phyloP scores from a whole-genome alignment of 257 asterid species.

The Perilla frutescens region DNA sequence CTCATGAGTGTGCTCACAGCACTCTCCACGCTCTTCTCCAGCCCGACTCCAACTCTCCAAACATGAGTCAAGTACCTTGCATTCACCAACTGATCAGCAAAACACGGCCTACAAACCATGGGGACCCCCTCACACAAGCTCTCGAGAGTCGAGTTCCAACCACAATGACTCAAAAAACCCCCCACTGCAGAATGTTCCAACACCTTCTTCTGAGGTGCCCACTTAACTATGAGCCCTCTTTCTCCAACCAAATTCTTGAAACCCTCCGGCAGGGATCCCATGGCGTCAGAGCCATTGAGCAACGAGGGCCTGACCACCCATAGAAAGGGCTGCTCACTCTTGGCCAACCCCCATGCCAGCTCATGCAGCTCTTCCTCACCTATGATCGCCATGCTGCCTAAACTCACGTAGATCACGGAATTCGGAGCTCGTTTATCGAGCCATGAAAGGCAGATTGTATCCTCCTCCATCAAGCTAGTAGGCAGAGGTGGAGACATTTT shows the following conservation, averaged over 20 bases:
- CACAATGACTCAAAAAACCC: slow-evolving; percentile 52
- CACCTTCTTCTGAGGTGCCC: slow-evolving; percentile 62
- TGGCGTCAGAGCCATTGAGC: slow-evolving; percentile 30
- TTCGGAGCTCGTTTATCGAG: slow-evolving; percentile 48
- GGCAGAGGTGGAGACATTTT: slow-evolving; percentile 41
- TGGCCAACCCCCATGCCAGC: slow-evolving; percentile 56
- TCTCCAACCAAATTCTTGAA: slow-evolving; percentile 1
- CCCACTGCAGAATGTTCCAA: slow-evolving; percentile 49
- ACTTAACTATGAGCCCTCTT: slow-evolving; percentile 41
- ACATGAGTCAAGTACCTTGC: slow-evolving; percentile 39
- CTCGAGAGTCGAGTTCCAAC: slow-evolving; percentile 63
- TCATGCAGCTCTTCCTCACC: slow-evolving; percentile 37
- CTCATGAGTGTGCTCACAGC: slow-evolving; percentile 44
- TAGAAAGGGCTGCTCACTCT: slow-evolving; percentile 47
- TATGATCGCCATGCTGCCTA: slow-evolving; percentile 51
- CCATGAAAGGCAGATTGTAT: slow-evolving; percentile 47
- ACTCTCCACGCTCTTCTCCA: slow-evolving; percentile 43
- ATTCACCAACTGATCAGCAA: slow-evolving; percentile 46
- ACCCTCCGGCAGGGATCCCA: slow-evolving; percentile 33
- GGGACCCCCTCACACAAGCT: slow-evolving; percentile 52
- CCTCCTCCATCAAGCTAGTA: slow-evolving; percentile 48
- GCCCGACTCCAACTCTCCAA: slow-evolving; percentile 48
- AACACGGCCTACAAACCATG: slow-evolving; percentile 44
- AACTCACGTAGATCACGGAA: slow-evolving; percentile 54
- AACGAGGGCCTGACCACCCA: slow-evolving; percentile 52